Conservation (phyloP, 2,329 filamentous ascomycete species). For the Colletotrichum sp. region DNA sequence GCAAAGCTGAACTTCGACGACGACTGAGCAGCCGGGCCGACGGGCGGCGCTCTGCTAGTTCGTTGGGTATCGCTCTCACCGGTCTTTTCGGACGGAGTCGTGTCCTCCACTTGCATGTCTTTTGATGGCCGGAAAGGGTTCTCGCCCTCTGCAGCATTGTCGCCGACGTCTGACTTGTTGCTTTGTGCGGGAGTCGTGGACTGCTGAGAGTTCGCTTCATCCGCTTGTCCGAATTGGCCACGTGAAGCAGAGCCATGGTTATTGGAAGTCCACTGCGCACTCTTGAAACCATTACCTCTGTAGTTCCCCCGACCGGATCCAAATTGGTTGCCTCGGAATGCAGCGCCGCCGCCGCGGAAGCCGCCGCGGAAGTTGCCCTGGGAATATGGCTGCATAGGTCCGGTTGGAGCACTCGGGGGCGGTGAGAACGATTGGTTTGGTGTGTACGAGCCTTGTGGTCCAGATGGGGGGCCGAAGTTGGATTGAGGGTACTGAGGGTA, state of each 20-base stretch:
- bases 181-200: conserved; percentile 19
- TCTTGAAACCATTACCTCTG: conserved; percentile 69
- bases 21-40: conserved; percentile 56
- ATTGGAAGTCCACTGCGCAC: conserved; percentile 69
- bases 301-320: conserved; percentile 53
- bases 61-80: conserved; percentile 57
- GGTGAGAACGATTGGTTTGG: conserved; percentile 51
- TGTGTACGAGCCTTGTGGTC: conserved; percentile 60
- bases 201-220: conserved; percentile 34
- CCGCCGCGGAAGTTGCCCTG: conserved; percentile 48
- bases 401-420: conserved; percentile 61
- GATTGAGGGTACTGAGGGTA: conserved; percentile 65
- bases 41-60: conserved; percentile 57
- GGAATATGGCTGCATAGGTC: conserved; percentile 59
- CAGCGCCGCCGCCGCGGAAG: conserved; percentile 53
- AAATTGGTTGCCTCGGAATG: conserved; percentile 66
- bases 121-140: conserved; percentile 68
- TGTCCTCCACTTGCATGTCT: conserved; percentile 69
- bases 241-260: conserved; percentile 46
- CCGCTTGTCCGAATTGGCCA: conserved; percentile 28
- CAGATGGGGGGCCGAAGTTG: conserved; percentile 56
- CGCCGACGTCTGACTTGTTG: conserved; percentile 33
- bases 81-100: conserved; percentile 42
- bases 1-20: conserved; percentile 88
- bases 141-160: conserved; percentile 55